Percentiles rank a stretch among this genome's conserved stretches.
phyloP scores from a whole-genome alignment of 768 basidiomycete species.

The Phanerochaete carnosa region DNA sequence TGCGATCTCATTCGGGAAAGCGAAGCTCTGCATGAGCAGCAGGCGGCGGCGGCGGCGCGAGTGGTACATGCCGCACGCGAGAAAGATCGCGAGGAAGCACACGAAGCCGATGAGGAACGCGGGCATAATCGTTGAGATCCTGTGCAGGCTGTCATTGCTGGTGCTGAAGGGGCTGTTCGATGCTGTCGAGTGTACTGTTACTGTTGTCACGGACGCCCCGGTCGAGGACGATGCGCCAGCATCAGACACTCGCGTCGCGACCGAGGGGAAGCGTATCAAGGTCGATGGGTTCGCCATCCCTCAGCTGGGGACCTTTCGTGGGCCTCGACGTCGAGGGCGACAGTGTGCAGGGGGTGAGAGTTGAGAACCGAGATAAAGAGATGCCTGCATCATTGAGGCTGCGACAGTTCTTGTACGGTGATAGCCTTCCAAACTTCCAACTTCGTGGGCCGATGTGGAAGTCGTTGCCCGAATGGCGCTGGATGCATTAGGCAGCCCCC shows the following conservation, averaged over 20 bases:
- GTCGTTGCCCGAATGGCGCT: conserved; percentile 1
- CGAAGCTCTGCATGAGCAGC: not conserved
- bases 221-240: not conserved
- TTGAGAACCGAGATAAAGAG: not conserved
- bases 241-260: not conserved
- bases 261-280: not conserved
- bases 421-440: not conserved
- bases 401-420: conserved; percentile 6
- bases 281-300: not conserved
- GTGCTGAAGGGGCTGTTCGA: not conserved
- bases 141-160: not conserved
- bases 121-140: conserved; percentile 11
- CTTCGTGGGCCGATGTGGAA: conserved; percentile 6
- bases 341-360: not conserved
- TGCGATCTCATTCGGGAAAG: not conserved
- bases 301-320: too few species aligned
- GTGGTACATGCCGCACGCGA: conserved; percentile 5
- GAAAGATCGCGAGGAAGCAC: conserved; percentile 9
- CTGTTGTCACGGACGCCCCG: not conserved
- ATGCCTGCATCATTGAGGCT: conserved; percentile 1
- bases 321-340: not conserved
- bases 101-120: conserved; percentile 13
- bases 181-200: not conserved
- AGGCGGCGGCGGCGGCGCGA: conserved; percentile 4
- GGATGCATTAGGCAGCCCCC: conserved; percentile 3